Evolutionary conservation across 768 basidiomycete genomes (phyloP).

Genomic region (Rossbeevera mucosa): DNA sequence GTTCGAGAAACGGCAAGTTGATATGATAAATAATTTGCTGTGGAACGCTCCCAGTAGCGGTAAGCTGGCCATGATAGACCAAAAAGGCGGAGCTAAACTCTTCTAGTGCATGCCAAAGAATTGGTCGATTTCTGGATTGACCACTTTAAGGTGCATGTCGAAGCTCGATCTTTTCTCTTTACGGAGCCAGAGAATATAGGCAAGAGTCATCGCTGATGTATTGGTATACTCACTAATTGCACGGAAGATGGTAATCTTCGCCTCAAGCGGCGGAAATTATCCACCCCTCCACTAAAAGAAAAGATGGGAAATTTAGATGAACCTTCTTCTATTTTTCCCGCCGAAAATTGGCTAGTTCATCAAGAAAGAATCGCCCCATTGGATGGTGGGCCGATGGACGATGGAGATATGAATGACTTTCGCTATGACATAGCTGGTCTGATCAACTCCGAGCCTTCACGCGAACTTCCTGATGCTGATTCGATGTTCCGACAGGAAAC

Average conservation of each 20-base stretch:
- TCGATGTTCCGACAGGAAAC: conserved; percentile 15
- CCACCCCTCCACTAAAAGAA: not conserved
- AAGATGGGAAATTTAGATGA: not conserved
- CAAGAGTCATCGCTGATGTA: conserved; percentile 2
- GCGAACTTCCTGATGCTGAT: conserved; percentile 6
- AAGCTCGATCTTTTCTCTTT: conserved; percentile 44
- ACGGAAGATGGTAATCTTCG: conserved; percentile 37
- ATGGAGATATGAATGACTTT: conserved; percentile 18
- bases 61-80: conserved; percentile 33
- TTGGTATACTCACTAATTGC: conserved; percentile 3
- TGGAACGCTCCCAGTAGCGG: conserved; percentile 64
- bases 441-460: not conserved
- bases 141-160: conserved; percentile 66
- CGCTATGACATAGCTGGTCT: conserved; percentile 23
- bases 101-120: conserved; percentile 59
- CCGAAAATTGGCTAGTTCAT: conserved; percentile 14
- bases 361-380: conserved; percentile 5
- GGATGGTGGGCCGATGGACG: conserved; percentile 9
- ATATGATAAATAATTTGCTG: conserved; percentile 56
- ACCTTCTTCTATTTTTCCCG: not conserved
- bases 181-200: conserved; percentile 7
- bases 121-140: conserved; percentile 72
- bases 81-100: conserved; percentile 2
- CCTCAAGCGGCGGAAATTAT: conserved; percentile 46
- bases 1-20: conserved; percentile 50